A percentile compares a stretch with the other conserved stretches of the same genome.
These are phyloP conservation scores for Diplosphaera chodatii DNA, from an alignment of 139 green algal species.

Conservation along the genomic window DNA sequence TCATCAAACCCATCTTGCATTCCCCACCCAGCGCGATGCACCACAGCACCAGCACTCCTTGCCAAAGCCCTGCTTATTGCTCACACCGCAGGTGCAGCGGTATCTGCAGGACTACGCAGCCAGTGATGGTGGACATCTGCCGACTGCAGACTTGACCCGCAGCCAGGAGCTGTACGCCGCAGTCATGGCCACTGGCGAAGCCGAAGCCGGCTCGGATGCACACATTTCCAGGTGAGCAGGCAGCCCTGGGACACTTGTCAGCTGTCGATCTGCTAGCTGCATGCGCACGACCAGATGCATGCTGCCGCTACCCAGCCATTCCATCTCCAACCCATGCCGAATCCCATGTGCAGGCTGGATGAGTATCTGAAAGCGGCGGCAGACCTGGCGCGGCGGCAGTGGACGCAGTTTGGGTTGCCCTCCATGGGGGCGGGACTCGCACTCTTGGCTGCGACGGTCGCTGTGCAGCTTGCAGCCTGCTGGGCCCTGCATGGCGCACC, in stretches of 20 bases:
- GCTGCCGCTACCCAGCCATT: too few species aligned
- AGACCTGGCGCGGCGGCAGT: constrained; percentile 54
- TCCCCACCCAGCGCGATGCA: too few species aligned
- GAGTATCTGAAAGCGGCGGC: constrained; percentile 42
- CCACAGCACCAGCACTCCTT: too few species aligned
- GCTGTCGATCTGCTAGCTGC: too few species aligned
- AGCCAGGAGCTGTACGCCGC: constrained; percentile 27
- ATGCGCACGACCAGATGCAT: too few species aligned
- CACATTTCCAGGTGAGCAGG: not conserved
- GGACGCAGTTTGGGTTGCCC: constrained; percentile 58
- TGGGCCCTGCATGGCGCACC: not conserved
- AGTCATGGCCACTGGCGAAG: not conserved
- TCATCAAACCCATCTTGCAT: too few species aligned
- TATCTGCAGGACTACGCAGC: constrained; percentile 68
- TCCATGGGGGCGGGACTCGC: constrained; percentile 49
- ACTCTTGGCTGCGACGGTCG: constrained; percentile 29
- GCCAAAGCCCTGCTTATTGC: too few species aligned
- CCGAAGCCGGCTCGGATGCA: not conserved
- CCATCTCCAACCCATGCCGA: too few species aligned
- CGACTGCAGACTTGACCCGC: constrained; percentile 13
- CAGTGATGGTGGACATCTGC: constrained; percentile 26
- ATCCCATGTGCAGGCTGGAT: constrained; percentile 11
- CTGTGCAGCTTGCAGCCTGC: constrained; percentile 20
- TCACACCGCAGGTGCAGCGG: constrained; percentile 59
- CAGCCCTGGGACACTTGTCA: too few species aligned